phyloP scores from a whole-genome alignment of 768 basidiomycete species.

The Crassisporium funariophilum region DNA sequence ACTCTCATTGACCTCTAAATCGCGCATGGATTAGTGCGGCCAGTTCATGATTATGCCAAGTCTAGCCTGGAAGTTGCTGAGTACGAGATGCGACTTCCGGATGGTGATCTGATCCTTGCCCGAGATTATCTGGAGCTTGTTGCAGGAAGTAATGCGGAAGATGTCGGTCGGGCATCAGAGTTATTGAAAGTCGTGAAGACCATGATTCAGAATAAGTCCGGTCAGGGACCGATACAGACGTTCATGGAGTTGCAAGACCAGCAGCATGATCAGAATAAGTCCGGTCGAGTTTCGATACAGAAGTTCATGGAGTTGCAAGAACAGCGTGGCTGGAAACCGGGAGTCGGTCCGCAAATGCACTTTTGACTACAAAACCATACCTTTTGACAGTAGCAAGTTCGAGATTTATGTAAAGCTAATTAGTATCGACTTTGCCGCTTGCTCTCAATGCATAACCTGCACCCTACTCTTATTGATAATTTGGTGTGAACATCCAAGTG shows the following conservation, averaged over 20 bases:
- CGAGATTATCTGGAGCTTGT: constrained; percentile 73
- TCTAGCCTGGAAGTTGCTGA: constrained; percentile 87
- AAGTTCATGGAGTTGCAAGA: background rate
- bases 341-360: too few species aligned
- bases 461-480: too few species aligned
- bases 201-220: constrained; percentile 30
- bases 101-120: constrained; percentile 71
- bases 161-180: constrained; percentile 73
- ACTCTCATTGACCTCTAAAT: constrained; percentile 25
- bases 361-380: too few species aligned
- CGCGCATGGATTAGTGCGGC: constrained; percentile 64
- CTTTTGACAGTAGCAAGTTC: background rate
- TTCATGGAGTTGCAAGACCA: too few species aligned
- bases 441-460: too few species aligned
- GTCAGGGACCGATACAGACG: background rate
- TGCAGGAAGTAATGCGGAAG: constrained; percentile 78
- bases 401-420: background rate
- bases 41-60: constrained; percentile 77
- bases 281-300: too few species aligned
- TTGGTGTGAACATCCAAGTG: too few species aligned
- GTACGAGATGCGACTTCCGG: constrained; percentile 64
- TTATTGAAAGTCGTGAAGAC: constrained; percentile 61
- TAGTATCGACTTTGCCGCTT: too few species aligned
- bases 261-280: too few species aligned
- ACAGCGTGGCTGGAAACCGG: background rate